Evolutionary conservation across 129 eudicot genomes (phyloP).

Genomic region (Calendula officinalis): DNA sequence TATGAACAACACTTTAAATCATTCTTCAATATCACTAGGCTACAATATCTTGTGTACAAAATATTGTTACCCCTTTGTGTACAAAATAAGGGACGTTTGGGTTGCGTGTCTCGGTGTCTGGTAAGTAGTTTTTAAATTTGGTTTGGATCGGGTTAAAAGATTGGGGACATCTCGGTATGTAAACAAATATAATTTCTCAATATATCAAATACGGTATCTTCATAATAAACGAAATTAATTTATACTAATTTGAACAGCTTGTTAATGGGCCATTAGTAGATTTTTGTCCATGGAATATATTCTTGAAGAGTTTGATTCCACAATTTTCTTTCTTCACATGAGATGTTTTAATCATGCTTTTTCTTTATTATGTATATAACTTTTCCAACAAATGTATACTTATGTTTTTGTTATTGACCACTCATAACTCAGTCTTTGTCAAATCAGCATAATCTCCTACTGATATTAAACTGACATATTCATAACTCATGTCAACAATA

Average conservation of each 20-base stretch:
- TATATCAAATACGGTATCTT: too few species aligned
- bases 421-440: too few species aligned
- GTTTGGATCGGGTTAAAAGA: too few species aligned
- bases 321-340: conserved; percentile 17
- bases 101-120: not conserved
- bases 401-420: not conserved
- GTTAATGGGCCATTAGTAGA: conserved; percentile 4
- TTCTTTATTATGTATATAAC: not conserved
- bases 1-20: too few species aligned
- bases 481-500: too few species aligned
- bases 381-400: not conserved
- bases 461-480: too few species aligned
- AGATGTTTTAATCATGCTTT: conserved; percentile 7
- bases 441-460: too few species aligned
- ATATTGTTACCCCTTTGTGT: not conserved
- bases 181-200: too few species aligned
- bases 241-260: not conserved
- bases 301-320: conserved; percentile 8
- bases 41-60: not conserved
- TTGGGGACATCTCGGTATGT: too few species aligned
- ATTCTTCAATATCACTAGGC: too few species aligned
- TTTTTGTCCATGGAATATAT: conserved; percentile 14
- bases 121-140: not conserved
- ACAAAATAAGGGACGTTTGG: not conserved
- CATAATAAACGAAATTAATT: too few species aligned